Base-by-base conservation (phyloP, 2,329 filamentous ascomycete species). In the Rhynchosporium secalis region DNA sequence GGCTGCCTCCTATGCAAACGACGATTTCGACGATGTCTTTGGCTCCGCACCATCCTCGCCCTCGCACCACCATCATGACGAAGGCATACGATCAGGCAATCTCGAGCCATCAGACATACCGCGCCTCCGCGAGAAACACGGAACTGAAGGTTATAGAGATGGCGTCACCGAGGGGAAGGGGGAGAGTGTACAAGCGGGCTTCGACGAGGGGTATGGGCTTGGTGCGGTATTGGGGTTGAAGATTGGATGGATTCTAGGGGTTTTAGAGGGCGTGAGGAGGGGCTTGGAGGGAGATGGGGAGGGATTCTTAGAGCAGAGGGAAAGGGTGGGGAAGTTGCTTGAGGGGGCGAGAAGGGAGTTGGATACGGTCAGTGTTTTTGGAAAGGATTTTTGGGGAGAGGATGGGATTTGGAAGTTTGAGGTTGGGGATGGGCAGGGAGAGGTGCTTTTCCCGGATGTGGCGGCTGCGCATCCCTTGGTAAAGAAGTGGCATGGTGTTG, bases 131-230 rank as follows among this genome's bases (percentile, higher is more conserved):
- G 71, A 73, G 54, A 74, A 73, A 55, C 73, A 75, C 51, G 69
- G 72, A 60, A 97, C 90, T 7, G 87, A 90, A 45, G 95, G 95
- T 26, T 98, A 98, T 77, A 88, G 94, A 63, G 93, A 97, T 71
- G 95, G 94, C 49, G 84, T 98, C 58, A 83, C 88, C 0, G 79
- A 79, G 3, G 90, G 89, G 38, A 98, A 98, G 75, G 84, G 84
- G 31, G 78, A 81, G 54, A 89, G 86, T 70, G 85, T 97, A 31
- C 95, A 99, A 76, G 81, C 81, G 13, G 94, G 94, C 0, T 98
- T 99, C 72, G 95, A 99, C 74, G 91, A 94, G 67, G 94, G 94
- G 0, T 98, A 92, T 74, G 81, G 86, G 13, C 80, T 98, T 0
- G 95, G 95, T 12, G 93, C 92, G 0, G 86, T 88, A 57, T 78